A percentile compares a stretch with the other conserved stretches of the same genome.
phyloP scores from a whole-genome alignment of 352 stramenopile genomes.

The Pythium dissimile region DNA sequence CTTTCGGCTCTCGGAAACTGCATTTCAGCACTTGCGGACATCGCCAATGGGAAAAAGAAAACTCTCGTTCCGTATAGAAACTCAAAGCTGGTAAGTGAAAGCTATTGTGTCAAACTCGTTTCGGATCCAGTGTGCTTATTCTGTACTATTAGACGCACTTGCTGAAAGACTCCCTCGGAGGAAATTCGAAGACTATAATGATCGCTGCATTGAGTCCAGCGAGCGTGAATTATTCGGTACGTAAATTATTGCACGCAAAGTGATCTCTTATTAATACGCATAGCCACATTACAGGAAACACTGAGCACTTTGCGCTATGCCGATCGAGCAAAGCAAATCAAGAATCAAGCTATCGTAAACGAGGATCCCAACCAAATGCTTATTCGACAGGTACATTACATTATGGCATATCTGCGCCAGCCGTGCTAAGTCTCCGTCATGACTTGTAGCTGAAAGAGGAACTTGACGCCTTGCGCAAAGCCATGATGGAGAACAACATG shows the following conservation, averaged over 20 bases:
- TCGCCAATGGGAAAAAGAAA: constrained; percentile 85
- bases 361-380: constrained; percentile 89
- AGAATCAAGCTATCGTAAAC: constrained; percentile 91
- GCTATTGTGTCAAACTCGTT: too few species aligned
- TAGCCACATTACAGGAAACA: constrained; percentile 62
- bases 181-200: constrained; percentile 91
- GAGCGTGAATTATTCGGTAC: constrained; percentile 83
- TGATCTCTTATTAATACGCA: background rate
- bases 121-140: too few species aligned
- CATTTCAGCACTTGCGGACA: constrained; percentile 88
- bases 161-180: constrained; percentile 82
- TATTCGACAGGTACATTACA: constrained; percentile 55
- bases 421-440: background rate
- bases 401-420: background rate
- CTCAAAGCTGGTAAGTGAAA: constrained; percentile 86
- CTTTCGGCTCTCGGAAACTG: constrained; percentile 90
- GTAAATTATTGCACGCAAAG: background rate
- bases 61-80: constrained; percentile 89
- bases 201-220: constrained; percentile 86
- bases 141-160: constrained; percentile 74
- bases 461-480: constrained; percentile 58
- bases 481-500: constrained; percentile 70
- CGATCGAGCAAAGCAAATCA: constrained; percentile 90
- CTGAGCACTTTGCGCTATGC: constrained; percentile 89
- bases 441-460: constrained; percentile 67